Percentiles rank a stretch among this genome's conserved stretches.
phyloP scores from a whole-genome alignment of 768 basidiomycete species.

The Tulasnella sp. region DNA sequence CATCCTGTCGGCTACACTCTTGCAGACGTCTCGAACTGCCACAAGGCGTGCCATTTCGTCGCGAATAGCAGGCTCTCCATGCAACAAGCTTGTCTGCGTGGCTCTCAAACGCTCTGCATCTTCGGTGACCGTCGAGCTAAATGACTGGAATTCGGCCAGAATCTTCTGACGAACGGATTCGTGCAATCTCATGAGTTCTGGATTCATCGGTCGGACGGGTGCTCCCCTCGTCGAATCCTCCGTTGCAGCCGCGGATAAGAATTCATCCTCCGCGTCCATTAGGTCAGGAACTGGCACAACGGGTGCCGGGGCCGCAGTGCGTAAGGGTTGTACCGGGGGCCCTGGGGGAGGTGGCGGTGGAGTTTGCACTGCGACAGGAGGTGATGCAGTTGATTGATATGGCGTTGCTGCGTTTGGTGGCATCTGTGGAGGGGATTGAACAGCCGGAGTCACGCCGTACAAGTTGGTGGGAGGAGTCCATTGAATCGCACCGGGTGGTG shows the following conservation, averaged over 20 bases:
- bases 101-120: slow-evolving; percentile 71
- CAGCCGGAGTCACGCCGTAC: not conserved
- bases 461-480: slow-evolving; percentile 16
- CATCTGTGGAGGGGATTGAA: not conserved
- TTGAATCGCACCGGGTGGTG: slow-evolving; percentile 25
- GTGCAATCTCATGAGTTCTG: slow-evolving; percentile 77
- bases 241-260: not conserved
- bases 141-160: slow-evolving; percentile 58
- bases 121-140: slow-evolving; percentile 52
- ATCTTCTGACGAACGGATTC: slow-evolving; percentile 69
- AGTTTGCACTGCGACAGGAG: slow-evolving; percentile 13
- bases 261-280: slow-evolving; percentile 1
- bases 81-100: slow-evolving; percentile 74
- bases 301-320: slow-evolving; percentile 18
- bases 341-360: slow-evolving; percentile 9
- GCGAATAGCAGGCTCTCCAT: slow-evolving; percentile 86
- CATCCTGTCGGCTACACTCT: slow-evolving; percentile 61
- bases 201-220: slow-evolving; percentile 82
- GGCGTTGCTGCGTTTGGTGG: not conserved
- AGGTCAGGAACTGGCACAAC: not conserved
- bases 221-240: not conserved
- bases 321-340: slow-evolving; percentile 9
- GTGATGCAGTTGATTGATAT: slow-evolving; percentile 7
- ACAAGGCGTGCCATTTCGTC: slow-evolving; percentile 94
- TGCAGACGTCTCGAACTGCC: slow-evolving; percentile 88